Evolutionary conservation across 345 rosid genomes (phyloP), one percentile per base, ranked within the genome.

Genomic region (Gossypium raimondii): DNA sequence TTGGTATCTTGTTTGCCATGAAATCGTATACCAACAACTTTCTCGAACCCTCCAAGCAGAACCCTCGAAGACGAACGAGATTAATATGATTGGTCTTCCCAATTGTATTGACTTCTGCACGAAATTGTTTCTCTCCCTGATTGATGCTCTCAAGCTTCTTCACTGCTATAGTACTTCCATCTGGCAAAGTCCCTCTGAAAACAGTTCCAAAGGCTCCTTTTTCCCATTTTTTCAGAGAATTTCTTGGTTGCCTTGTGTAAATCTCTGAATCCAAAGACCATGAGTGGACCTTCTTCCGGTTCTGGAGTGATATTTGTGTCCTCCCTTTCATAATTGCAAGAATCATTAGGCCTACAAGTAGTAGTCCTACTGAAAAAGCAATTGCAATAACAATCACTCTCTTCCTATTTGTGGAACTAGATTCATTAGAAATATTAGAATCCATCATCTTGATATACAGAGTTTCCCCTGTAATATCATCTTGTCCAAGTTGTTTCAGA

Each of bases 101-200:
- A 43, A 89, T 86, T 0, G 97, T 91, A 67, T 84, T 80, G 25
- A 91, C 92, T 78, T 91, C 97, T 0, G 89, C 77, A 11, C 97
- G 80, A 83, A 93, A 93, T 78, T 93, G 97, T 86, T 93, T 92
- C 86, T 92, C 94, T 8, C 97, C 96, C 81, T 92, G 97, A 73
- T 81, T 81, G 25, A 91, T 76, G 79, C 94, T 66, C 57, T 92
- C 90, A 6, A 93, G 95, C 85, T 84, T 88, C 86, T 93, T 93
- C 81, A 88, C 96, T 0, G 93, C 98, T 58, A 93, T 78, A 73
- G 72, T 81, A 66, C 80, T 82, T 14, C 92, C 85, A 81, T 87
- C 95, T 0, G 88, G 84, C 79, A 93, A 77, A 9, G 67, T 65
- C 3, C 98, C 96, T 78, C 87, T 93, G 74, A 93, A 92, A 58